phyloP scores from a whole-genome alignment of 495 filamentous ascomycete species.

The Podospora comata region DNA sequence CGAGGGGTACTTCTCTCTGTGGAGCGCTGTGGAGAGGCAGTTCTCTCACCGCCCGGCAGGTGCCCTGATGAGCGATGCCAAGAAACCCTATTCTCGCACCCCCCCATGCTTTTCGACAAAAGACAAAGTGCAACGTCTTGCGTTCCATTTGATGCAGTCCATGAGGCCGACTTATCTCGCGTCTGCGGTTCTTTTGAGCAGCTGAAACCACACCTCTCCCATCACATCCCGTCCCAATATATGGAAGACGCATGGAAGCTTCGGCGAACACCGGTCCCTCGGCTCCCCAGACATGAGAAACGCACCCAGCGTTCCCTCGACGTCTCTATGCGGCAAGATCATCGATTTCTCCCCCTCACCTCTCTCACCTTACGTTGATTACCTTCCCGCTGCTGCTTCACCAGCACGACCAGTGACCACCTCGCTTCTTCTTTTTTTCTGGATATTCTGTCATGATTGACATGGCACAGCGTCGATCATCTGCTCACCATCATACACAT shows the following conservation, averaged over 20 bases:
- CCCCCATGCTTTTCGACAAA: background rate
- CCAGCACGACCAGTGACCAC: too few species aligned
- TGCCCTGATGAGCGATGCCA: background rate
- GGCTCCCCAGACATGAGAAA: background rate
- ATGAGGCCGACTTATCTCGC: background rate
- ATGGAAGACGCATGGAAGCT: constrained; percentile 13
- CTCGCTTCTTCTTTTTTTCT: background rate
- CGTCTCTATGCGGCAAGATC: background rate
- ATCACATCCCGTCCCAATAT: constrained; percentile 7
- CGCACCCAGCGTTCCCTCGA: background rate
- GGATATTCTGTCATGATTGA: background rate
- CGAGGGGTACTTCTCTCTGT: background rate
- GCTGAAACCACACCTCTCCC: constrained; percentile 1
- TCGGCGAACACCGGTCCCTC: constrained; percentile 11
- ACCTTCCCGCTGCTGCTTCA: background rate
- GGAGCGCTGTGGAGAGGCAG: background rate
- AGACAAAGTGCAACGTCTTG: background rate
- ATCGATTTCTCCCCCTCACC: background rate
- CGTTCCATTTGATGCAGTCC: constrained; percentile 6
- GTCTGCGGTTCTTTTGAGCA: background rate
- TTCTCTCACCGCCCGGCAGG: background rate
- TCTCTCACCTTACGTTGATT: background rate
- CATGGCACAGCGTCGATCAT: background rate
- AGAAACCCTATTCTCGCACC: background rate
- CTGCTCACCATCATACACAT: background rate